Conservation (phyloP, 2,329 filamentous ascomycete genomes). For the Simplicillium sp. region DNA sequence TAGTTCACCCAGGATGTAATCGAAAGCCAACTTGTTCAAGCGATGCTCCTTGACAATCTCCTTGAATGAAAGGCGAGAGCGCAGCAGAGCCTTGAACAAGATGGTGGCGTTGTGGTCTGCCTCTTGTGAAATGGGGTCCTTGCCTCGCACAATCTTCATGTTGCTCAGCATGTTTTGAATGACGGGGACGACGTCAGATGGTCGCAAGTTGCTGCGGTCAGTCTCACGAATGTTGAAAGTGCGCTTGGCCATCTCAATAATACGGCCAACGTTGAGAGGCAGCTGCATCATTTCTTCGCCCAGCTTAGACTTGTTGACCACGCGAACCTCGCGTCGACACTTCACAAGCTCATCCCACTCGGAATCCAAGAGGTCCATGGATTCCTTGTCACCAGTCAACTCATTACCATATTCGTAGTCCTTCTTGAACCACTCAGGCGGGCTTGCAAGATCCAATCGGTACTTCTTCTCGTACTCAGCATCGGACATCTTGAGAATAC, state of each 20-base stretch:
- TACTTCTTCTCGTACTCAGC: conserved; percentile 71
- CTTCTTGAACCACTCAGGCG: conserved; percentile 50
- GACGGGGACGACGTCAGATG: conserved; percentile 74
- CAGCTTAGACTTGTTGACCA: conserved; percentile 56
- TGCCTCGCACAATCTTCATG: conserved; percentile 77
- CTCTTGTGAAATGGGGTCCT: conserved; percentile 72
- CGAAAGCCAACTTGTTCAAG: conserved; percentile 83
- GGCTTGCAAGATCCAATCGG: conserved; percentile 61
- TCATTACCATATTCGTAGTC: conserved; percentile 70
- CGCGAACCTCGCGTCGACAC: conserved; percentile 69
- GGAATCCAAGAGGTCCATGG: conserved; percentile 77
- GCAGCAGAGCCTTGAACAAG: conserved; percentile 84
- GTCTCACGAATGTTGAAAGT: conserved; percentile 85
- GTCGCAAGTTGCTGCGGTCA: conserved; percentile 80
- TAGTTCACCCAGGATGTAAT: conserved; percentile 84
- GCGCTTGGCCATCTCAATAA: conserved; percentile 82
- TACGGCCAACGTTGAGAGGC: conserved; percentile 82
- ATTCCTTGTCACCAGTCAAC: conserved; percentile 76
- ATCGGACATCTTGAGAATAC: conserved; percentile 74
- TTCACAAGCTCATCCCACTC: conserved; percentile 72
- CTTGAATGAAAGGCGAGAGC: conserved; percentile 87
- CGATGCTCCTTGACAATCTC: conserved; percentile 78
- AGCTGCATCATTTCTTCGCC: conserved; percentile 83
- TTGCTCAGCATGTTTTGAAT: conserved; percentile 67
- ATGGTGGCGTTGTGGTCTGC: conserved; percentile 83